phyloP scores from a whole-genome alignment of 495 filamentous ascomycete genomes.

The Penicillium odoratum region DNA sequence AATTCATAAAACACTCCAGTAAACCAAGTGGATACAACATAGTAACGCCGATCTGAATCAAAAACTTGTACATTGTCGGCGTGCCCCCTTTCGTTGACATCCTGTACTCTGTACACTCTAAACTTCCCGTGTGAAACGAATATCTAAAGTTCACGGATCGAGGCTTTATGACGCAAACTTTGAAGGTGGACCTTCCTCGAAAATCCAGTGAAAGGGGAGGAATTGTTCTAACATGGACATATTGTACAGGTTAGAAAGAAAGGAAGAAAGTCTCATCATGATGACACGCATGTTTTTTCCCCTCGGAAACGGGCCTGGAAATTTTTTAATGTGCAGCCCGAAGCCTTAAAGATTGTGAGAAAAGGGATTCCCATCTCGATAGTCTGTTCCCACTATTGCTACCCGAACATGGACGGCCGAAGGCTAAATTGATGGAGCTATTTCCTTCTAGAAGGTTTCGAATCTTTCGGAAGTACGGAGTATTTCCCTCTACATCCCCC shows the following conservation, averaged over 20 bases:
- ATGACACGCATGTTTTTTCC: no score
- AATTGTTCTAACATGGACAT: no score
- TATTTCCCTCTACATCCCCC: background rate
- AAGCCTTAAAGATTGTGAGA: background rate
- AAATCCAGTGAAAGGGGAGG: background rate
- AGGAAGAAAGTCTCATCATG: background rate
- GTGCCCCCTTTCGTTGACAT: background rate
- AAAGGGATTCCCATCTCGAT: constrained; percentile 25
- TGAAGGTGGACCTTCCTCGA: background rate
- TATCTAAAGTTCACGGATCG: background rate
- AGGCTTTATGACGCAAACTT: constrained; percentile 11
- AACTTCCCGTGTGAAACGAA: constrained; percentile 15
- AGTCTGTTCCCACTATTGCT: constrained; percentile 27
- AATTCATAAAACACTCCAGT: background rate
- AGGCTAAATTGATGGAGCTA: constrained; percentile 16
- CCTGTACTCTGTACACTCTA: background rate
- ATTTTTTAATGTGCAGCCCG: background rate
- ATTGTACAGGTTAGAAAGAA: no score
- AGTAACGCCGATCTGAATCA: constrained; percentile 38
- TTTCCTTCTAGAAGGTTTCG: constrained; percentile 31
- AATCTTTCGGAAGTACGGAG: constrained; percentile 5
- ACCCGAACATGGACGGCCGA: constrained; percentile 18
- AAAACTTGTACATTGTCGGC: constrained; percentile 4
- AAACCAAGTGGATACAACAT: constrained; percentile 29
- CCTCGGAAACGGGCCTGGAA: constrained; percentile 11